These are phyloP conservation scores for Loxodes magnus DNA, from an alignment of 73 alveolate species.

Conservation along the genomic window DNA sequence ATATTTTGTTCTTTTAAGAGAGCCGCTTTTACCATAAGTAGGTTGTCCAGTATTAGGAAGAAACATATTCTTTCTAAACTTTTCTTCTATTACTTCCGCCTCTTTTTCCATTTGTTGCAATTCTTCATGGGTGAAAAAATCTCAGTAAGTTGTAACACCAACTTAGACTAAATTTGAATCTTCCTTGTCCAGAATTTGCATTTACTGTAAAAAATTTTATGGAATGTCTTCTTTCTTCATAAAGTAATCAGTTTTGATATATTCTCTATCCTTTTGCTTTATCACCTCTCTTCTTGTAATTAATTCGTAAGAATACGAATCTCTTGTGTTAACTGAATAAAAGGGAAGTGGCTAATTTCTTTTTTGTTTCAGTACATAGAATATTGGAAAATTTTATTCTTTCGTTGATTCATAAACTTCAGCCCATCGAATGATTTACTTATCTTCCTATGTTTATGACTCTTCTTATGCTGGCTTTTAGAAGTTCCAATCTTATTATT, in stretches of 20 bases:
- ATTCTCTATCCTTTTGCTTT: background rate
- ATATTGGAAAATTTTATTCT: too few relatives aligned
- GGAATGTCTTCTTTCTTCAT: background rate
- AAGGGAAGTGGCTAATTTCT: too few relatives aligned
- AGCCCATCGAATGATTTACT: too few relatives aligned
- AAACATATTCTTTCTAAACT: constrained; percentile 4
- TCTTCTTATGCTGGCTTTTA: too few relatives aligned
- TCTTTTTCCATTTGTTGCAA: constrained; percentile 31
- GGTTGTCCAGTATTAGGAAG: constrained; percentile 65
- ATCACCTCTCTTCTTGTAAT: background rate
- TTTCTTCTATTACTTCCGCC: constrained; percentile 33
- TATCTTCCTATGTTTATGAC: too few relatives aligned
- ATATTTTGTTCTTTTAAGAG: constrained; percentile 64
- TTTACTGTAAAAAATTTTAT: too few relatives aligned
- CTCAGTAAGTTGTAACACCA: constrained; percentile 39
- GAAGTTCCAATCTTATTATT: too few relatives aligned
- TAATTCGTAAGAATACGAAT: constrained; percentile 60
- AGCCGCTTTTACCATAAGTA: constrained; percentile 39
- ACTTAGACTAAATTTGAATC: constrained; percentile 14
- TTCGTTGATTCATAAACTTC: too few relatives aligned
- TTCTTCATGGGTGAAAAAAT: constrained; percentile 54
- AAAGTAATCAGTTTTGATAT: background rate
- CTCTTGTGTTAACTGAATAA: constrained; percentile 59
- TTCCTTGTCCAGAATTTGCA: too few relatives aligned
- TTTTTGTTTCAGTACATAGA: too few relatives aligned